phyloP scores from a whole-genome alignment of 2,329 filamentous ascomycete genomes.

The Ceratocystis colombiana region DNA sequence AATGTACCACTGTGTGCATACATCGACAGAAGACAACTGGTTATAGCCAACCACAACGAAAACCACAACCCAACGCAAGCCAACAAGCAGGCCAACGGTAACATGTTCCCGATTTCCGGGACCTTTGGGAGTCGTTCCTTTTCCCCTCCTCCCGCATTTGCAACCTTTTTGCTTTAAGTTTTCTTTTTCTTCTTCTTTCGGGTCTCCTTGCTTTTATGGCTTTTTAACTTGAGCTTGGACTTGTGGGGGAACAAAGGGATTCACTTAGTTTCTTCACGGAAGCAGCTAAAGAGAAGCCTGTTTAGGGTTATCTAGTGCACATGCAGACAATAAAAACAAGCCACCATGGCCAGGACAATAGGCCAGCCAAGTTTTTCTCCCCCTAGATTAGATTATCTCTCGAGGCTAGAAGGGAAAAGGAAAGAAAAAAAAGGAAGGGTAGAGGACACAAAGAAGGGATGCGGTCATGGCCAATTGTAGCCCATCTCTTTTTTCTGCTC shows the following conservation, averaged over 20 bases:
- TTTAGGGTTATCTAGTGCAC: background rate
- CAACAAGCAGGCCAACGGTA: background rate
- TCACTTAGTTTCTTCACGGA: background rate
- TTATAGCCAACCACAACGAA: too few relatives aligned
- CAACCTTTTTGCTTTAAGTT: background rate
- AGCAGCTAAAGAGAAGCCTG: background rate
- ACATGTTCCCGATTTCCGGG: background rate
- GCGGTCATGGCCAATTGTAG: background rate
- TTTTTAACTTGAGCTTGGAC: background rate
- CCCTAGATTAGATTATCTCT: too few relatives aligned
- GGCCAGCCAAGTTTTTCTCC: too few relatives aligned
- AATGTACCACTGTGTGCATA: background rate
- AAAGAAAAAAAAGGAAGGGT: background rate
- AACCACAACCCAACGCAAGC: too few relatives aligned
- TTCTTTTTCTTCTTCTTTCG: background rate
- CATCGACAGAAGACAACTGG: background rate
- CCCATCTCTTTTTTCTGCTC: background rate
- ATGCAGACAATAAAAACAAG: too few relatives aligned
- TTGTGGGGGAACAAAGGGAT: slow-evolving; percentile 11
- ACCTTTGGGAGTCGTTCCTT: background rate
- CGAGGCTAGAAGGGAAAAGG: background rate
- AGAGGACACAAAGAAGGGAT: background rate
- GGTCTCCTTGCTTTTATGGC: background rate
- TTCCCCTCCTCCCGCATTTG: background rate
- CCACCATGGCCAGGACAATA: too few relatives aligned